Conservation (phyloP, 352 stramenopile species). For the Phytophthora syringae region DNA sequence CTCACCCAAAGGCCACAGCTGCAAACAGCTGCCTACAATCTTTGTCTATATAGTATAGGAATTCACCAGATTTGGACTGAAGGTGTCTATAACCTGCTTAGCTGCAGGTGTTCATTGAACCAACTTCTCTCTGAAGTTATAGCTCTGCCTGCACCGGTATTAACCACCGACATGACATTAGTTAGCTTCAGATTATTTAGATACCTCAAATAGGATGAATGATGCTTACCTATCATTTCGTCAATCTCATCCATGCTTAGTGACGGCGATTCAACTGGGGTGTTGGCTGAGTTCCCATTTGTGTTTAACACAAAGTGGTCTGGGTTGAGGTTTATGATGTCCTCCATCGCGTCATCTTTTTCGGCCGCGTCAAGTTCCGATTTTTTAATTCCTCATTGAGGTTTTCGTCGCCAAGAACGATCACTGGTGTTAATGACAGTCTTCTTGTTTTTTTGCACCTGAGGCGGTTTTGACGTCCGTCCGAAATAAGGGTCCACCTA, state of each 20-base stretch:
- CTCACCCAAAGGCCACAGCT: neutral
- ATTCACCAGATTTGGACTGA: neutral
- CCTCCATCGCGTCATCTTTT: neutral
- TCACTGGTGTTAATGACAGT: neutral
- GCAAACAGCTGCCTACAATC: neutral
- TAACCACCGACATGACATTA: slow-evolving; percentile 1
- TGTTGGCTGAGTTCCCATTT: neutral
- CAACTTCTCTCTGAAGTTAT: neutral
- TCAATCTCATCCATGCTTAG: neutral
- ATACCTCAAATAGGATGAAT: neutral
- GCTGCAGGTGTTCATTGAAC: too few species aligned
- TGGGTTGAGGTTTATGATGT: neutral
- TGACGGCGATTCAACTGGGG: neutral
- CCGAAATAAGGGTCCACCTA: neutral
- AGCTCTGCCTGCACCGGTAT: neutral
- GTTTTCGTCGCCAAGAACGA: neutral
- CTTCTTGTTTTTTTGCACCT: neutral
- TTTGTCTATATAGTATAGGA: slow-evolving; percentile 2
- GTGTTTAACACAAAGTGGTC: neutral
- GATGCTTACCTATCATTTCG: neutral
- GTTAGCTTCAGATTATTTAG: neutral
- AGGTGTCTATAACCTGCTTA: neutral
- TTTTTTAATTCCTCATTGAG: neutral
- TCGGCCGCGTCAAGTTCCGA: neutral
- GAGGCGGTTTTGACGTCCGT: neutral